These are phyloP conservation scores for Pisolithus marmoratus DNA, from an alignment of 768 basidiomycete species.

Conservation along the genomic window DNA sequence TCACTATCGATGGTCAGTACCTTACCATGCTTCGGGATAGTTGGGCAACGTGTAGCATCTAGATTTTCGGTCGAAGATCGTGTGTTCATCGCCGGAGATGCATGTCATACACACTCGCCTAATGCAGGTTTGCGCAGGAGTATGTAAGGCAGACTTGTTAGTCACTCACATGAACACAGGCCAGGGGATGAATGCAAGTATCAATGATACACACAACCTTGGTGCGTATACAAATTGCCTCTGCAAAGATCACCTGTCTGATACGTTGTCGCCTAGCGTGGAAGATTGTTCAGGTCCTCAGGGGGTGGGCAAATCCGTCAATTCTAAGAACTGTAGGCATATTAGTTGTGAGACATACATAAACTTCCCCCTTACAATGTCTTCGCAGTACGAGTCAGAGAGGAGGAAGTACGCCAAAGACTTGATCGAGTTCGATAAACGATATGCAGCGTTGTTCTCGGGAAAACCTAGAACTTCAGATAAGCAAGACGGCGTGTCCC, in stretches of 20 bases:
- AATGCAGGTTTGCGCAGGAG: constrained; percentile 44
- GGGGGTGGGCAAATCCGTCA: constrained; percentile 34
- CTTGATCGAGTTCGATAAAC: constrained; percentile 64
- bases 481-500: constrained; percentile 28
- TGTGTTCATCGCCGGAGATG: constrained; percentile 74
- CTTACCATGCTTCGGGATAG: constrained; percentile 26
- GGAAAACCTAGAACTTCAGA: constrained; percentile 51
- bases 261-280: constrained; percentile 26
- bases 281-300: constrained; percentile 45
- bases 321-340: constrained; percentile 36
- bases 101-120: constrained; percentile 64
- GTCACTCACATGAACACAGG: constrained; percentile 30
- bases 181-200: constrained; percentile 62
- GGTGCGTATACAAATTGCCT: constrained; percentile 21
- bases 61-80: constrained; percentile 53
- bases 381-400: constrained; percentile 58
- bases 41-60: constrained; percentile 71
- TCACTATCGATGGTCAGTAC: background rate
- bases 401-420: constrained; percentile 65
- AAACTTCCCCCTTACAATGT: background rate
- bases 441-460: constrained; percentile 62
- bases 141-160: background rate
- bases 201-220: constrained; percentile 65
- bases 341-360: constrained; percentile 6
- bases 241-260: background rate